A percentile compares a stretch with the other conserved stretches of the same genome.
These are phyloP conservation scores for Physcomitrellopsis africana DNA, from an alignment of 225 moss, liverwort and hornwort species.

Conservation along the genomic window DNA sequence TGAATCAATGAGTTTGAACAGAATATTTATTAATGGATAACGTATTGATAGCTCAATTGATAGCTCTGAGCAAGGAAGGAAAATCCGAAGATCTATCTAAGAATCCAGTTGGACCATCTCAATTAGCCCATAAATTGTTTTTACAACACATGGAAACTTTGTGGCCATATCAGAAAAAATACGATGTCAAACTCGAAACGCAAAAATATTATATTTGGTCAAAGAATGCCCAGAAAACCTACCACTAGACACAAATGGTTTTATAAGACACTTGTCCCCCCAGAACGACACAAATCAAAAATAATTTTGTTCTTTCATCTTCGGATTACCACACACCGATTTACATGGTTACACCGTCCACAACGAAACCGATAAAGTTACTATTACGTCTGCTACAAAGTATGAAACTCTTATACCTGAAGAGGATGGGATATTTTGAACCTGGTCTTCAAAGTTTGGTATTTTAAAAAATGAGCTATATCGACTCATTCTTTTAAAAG, in stretches of 20 bases:
- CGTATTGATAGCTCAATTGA: conserved; percentile 25
- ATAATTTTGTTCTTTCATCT: too few species aligned
- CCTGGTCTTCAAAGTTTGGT: too few species aligned
- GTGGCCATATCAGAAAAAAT: neutral
- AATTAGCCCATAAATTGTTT: conserved; percentile 6
- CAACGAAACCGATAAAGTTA: too few species aligned
- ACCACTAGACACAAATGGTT: neutral
- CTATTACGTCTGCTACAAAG: too few species aligned
- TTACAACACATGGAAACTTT: conserved; percentile 28
- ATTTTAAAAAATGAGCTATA: too few species aligned
- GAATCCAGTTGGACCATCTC: fast-evolving
- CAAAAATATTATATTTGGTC: conserved; percentile 29
- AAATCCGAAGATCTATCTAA: neutral
- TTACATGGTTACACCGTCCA: too few species aligned
- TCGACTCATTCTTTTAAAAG: too few species aligned
- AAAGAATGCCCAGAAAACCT: conserved; percentile 9
- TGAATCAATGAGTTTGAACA: neutral
- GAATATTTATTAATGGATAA: conserved; percentile 14
- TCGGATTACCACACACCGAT: too few species aligned
- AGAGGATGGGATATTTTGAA: too few species aligned
- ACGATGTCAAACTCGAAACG: conserved; percentile 22
- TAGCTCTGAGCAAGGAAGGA: neutral
- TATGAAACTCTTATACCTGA: too few species aligned
- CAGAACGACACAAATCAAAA: too few species aligned
- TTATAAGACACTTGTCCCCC: too few species aligned